Conservation (phyloP, 352 stramenopile genomes). For the Globisporangium megalacanthum region DNA sequence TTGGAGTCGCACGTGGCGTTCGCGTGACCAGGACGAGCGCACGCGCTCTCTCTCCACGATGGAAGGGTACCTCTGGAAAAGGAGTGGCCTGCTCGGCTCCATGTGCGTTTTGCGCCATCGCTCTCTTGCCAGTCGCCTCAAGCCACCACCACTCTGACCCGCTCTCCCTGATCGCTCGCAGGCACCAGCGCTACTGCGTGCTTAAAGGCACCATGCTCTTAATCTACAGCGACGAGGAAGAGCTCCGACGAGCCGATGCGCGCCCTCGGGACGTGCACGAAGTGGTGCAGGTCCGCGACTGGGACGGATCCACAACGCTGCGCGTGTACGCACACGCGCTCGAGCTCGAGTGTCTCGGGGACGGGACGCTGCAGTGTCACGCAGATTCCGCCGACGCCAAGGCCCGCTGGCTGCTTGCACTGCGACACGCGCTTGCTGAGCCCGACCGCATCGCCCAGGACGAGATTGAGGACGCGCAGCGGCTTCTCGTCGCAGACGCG, state of each 20-base stretch:
- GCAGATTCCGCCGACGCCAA: conserved; percentile 54
- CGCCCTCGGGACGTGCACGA: conserved; percentile 59
- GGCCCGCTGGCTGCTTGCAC: conserved; percentile 42
- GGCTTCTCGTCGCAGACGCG: conserved; percentile 33
- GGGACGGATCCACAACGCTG: conserved; percentile 20
- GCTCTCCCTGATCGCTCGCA: conserved; percentile 8
- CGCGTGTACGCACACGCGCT: conserved; percentile 14
- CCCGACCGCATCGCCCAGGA: conserved; percentile 66
- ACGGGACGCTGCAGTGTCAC: conserved; percentile 47
- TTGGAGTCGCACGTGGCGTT: too few species aligned
- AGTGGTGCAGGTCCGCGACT: conserved; percentile 38
- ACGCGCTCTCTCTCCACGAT: neutral
- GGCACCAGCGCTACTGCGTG: conserved; percentile 67
- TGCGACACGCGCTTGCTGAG: conserved; percentile 66
- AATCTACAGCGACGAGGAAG: conserved; percentile 49
- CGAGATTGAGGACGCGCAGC: conserved; percentile 69
- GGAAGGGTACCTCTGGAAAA: neutral
- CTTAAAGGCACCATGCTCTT: conserved; percentile 76
- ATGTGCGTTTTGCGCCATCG: neutral
- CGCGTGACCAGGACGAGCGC: neutral
- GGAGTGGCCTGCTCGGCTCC: neutral
- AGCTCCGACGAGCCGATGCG: conserved; percentile 26
- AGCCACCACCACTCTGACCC: neutral
- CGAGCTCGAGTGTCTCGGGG: conserved; percentile 32
- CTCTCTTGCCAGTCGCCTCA: neutral